phyloP scores from a whole-genome alignment of 2,329 filamentous ascomycete species.

The Thielaviopsis euricoi region DNA sequence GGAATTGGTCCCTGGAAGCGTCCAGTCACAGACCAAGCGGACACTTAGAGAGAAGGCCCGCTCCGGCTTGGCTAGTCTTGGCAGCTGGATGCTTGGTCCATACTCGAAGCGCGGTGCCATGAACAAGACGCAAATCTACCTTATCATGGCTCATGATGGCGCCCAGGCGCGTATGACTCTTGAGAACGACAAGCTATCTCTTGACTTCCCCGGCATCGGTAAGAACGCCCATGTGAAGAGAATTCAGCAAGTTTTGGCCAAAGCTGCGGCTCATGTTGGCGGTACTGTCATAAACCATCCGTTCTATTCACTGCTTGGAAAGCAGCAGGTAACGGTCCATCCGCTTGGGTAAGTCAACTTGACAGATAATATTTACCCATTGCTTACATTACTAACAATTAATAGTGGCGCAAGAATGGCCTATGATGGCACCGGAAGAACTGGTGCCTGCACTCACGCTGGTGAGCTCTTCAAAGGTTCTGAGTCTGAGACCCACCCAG shows the following conservation, averaged over 20 bases:
- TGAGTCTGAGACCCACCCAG: constrained; percentile 33
- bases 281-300: constrained; percentile 44
- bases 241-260: constrained; percentile 33
- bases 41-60: constrained; percentile 26
- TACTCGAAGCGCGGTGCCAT: constrained; percentile 39
- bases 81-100: constrained; percentile 40
- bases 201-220: constrained; percentile 44
- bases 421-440: constrained; percentile 35
- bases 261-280: constrained; percentile 39
- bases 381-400: not conserved
- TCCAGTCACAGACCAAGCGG: constrained; percentile 21
- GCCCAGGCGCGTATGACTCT: constrained; percentile 44
- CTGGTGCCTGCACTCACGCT: constrained; percentile 43
- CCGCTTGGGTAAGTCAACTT: constrained; percentile 36
- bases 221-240: constrained; percentile 36
- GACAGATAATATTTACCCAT: not conserved
- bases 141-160: constrained; percentile 51
- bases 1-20: constrained; percentile 33
- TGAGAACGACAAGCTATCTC: constrained; percentile 39
- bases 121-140: constrained; percentile 43
- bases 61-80: constrained; percentile 29
- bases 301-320: constrained; percentile 36
- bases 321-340: constrained; percentile 48
- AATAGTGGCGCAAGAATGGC: constrained; percentile 45
- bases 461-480: constrained; percentile 42